These are phyloP conservation scores for Elsinoe ampelina DNA, from an alignment of 2,329 filamentous ascomycete species.

Conservation along the genomic window DNA sequence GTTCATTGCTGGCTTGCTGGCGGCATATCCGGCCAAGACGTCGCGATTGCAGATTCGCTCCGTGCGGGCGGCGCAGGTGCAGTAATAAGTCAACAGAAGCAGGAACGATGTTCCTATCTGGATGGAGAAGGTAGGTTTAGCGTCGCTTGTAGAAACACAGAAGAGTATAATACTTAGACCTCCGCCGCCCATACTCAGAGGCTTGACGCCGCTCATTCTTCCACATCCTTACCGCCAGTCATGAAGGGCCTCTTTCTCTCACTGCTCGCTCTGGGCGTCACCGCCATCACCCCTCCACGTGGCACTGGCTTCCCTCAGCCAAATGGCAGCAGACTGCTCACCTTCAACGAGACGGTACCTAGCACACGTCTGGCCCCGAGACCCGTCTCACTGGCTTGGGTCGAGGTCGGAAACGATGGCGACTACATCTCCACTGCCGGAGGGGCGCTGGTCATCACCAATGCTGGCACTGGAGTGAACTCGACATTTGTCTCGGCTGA, in stretches of 20 bases:
- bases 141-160: background rate
- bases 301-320: slow-evolving; percentile 1
- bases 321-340: slow-evolving; percentile 47
- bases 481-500: slow-evolving; percentile 50
- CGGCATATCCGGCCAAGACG: background rate
- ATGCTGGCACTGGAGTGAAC: slow-evolving; percentile 50
- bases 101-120: slow-evolving; percentile 1
- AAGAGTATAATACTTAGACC: background rate
- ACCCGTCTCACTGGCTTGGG: slow-evolving; percentile 47
- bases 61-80: background rate
- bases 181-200: background rate
- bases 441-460: slow-evolving; percentile 50
- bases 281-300: background rate
- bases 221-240: background rate
- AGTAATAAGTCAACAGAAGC: background rate
- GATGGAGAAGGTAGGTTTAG: background rate
- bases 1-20: background rate
- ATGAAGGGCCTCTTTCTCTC: slow-evolving; percentile 7
- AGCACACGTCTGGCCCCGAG: slow-evolving; percentile 38
- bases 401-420: slow-evolving; percentile 50
- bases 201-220: background rate
- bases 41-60: background rate
- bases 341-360: slow-evolving; percentile 51
- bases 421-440: slow-evolving; percentile 47
- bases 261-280: background rate